These are phyloP conservation scores for Tulasnella sp. DNA, from an alignment of 768 basidiomycete genomes.

Conservation along the genomic window DNA sequence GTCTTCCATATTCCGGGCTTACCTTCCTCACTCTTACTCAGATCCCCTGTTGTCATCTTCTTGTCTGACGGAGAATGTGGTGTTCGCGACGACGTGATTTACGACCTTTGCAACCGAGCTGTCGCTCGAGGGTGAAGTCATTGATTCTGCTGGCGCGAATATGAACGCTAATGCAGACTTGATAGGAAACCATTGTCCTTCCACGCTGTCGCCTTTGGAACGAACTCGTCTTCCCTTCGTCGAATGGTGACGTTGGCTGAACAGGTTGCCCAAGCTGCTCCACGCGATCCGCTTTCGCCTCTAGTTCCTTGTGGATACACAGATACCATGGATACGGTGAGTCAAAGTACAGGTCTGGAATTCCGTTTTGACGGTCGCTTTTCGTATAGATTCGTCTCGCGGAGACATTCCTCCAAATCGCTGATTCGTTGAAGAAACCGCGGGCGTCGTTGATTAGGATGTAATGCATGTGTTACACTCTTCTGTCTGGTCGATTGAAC, in stretches of 20 bases:
- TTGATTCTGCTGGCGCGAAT: background rate
- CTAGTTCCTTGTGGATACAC: constrained; percentile 36
- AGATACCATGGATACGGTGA: constrained; percentile 41
- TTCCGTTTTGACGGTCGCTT: background rate
- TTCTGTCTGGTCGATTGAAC: too few relatives aligned
- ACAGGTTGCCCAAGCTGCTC: constrained; percentile 35
- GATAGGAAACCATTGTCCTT: constrained; percentile 43
- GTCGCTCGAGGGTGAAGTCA: constrained; percentile 34
- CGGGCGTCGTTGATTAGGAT: constrained; percentile 35
- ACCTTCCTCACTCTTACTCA: constrained; percentile 17
- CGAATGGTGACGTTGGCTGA: constrained; percentile 41
- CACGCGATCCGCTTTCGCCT: constrained; percentile 31
- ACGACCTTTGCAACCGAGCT: constrained; percentile 34
- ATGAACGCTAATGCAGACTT: background rate
- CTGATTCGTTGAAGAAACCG: constrained; percentile 44
- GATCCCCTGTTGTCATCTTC: constrained; percentile 44
- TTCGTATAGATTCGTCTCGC: constrained; percentile 38
- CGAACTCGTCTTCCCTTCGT: constrained; percentile 25
- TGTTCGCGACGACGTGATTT: constrained; percentile 29
- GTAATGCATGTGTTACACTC: too few relatives aligned
- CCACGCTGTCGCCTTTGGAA: constrained; percentile 47
- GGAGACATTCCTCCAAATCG: constrained; percentile 45
- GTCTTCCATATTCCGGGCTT: too few relatives aligned
- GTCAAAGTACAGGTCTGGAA: constrained; percentile 18
- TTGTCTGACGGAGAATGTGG: constrained; percentile 43